A percentile compares a stretch with the other conserved stretches of the same genome.
phyloP scores from a whole-genome alignment of 1,139 yeast species.

The Debaryomyces psychrophilus region DNA sequence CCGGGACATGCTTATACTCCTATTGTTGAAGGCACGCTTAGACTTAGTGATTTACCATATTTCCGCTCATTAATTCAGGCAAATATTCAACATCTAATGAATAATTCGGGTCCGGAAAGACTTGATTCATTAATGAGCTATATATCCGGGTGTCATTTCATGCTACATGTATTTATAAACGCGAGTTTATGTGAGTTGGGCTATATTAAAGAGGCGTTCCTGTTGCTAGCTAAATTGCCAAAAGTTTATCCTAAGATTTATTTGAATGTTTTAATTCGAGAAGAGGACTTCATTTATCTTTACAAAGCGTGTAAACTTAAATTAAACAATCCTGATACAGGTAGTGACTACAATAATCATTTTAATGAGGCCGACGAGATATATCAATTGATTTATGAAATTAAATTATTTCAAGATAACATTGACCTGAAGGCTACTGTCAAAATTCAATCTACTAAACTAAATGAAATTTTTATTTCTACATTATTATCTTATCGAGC shows the following conservation, averaged over 20 bases:
- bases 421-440: not conserved
- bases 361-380: constrained; percentile 8
- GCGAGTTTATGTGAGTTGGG: constrained; percentile 32
- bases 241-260: constrained; percentile 17
- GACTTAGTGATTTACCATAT: constrained; percentile 34
- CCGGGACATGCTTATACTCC: constrained; percentile 26
- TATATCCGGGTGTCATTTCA: constrained; percentile 28
- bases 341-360: not conserved
- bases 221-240: constrained; percentile 26
- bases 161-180: constrained; percentile 31
- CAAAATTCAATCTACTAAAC: not conserved
- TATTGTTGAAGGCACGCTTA: constrained; percentile 31
- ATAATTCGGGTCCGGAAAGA: constrained; percentile 5
- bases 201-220: constrained; percentile 29
- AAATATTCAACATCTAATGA: constrained; percentile 20
- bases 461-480: constrained; percentile 10
- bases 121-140: constrained; percentile 19
- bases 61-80: constrained; percentile 27
- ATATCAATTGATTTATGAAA: constrained; percentile 6
- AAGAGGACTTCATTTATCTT: constrained; percentile 23
- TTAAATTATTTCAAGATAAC: constrained; percentile 7
- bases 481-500: constrained; percentile 7
- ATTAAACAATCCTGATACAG: not conserved
- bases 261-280: constrained; percentile 18
- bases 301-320: constrained; percentile 17